Evolutionary conservation across 345 rosid species (phyloP).

Genomic region (Acer yangbiense): DNA sequence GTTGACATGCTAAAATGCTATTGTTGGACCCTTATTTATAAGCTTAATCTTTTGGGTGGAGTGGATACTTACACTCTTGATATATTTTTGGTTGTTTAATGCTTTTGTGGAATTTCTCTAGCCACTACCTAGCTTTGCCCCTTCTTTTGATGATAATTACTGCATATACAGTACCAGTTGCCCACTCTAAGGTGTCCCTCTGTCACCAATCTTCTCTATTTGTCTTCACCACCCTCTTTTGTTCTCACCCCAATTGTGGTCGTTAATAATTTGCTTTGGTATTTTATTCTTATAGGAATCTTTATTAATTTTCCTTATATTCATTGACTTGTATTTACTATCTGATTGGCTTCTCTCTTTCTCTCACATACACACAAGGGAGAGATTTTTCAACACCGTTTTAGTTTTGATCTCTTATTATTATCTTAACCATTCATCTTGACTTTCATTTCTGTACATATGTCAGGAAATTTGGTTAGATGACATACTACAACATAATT

Average conservation of each 20-base stretch:
- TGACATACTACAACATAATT: neutral
- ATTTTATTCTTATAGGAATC: neutral
- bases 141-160: neutral
- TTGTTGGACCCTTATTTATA: no score
- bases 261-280: neutral
- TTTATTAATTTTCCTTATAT: neutral
- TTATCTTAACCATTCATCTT: neutral
- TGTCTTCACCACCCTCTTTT: neutral
- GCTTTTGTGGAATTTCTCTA: neutral
- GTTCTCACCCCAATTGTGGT: neutral
- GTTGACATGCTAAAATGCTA: no score
- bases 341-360: neutral
- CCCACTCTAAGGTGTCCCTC: neutral
- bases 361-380: neutral
- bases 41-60: neutral
- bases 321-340: no score
- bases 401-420: neutral
- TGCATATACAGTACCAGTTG: neutral
- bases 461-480: neutral
- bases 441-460: neutral
- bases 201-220: neutral
- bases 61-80: neutral
- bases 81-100: neutral
- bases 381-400: neutral
- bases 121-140: neutral